These are phyloP conservation scores for Leavenworthia alabamica DNA, from an alignment of 345 rosid species.

Conservation along the genomic window DNA sequence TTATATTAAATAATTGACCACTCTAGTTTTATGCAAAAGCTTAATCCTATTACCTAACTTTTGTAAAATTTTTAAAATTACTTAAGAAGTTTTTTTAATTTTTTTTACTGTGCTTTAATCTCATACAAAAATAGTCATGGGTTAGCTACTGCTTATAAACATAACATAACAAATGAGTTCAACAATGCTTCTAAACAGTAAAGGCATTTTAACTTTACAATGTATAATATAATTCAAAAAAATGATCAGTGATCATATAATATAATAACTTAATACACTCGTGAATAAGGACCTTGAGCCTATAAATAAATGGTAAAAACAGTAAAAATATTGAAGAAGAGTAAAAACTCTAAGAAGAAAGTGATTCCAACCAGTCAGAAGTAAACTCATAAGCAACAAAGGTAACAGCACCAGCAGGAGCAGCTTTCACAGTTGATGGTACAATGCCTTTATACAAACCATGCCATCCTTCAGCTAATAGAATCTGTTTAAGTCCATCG, in stretches of 20 bases:
- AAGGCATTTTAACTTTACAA: too few species aligned
- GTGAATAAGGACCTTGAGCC: constrained; percentile 5
- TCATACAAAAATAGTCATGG: too few species aligned
- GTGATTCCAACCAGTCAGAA: constrained; percentile 84
- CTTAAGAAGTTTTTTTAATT: too few species aligned
- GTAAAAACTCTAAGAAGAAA: constrained; percentile 32
- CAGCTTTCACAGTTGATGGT: constrained; percentile 94
- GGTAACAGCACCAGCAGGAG: constrained; percentile 97
- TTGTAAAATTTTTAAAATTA: too few species aligned
- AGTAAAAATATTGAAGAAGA: constrained; percentile 12
- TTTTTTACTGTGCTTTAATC: too few species aligned
- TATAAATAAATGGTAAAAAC: constrained; percentile 27
- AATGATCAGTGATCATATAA: constrained; percentile 9
- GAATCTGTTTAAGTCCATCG: constrained; percentile 61
- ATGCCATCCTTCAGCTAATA: constrained; percentile 64
- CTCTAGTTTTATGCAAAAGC: too few species aligned
- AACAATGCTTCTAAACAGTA: too few species aligned
- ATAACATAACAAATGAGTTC: too few species aligned
- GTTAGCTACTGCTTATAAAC: too few species aligned
- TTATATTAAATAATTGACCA: too few species aligned
- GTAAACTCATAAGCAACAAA: constrained; percentile 73
- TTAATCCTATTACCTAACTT: too few species aligned
- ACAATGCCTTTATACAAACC: constrained; percentile 93
- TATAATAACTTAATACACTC: constrained; percentile 14
- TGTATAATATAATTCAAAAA: constrained; percentile 22